phyloP scores from a whole-genome alignment of 2,329 filamentous ascomycete genomes.

The Paracoccidioides lutzii region DNA sequence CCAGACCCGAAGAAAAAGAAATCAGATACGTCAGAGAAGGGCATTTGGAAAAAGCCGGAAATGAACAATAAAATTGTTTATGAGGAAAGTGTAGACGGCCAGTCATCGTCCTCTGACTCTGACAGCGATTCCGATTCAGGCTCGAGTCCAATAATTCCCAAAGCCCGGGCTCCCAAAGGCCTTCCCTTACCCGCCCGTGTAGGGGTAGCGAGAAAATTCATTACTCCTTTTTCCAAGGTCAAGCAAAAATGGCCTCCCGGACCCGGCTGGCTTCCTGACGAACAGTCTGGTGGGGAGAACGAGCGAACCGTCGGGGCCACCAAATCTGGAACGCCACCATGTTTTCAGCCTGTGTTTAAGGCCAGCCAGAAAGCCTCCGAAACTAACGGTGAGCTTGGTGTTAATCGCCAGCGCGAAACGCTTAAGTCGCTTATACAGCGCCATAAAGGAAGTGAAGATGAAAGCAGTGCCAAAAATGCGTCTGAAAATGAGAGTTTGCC shows the following conservation, averaged over 20 bases:
- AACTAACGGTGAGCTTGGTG: background rate
- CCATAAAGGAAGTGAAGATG: background rate
- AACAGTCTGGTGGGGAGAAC: background rate
- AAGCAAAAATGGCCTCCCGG: background rate
- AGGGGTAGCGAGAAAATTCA: background rate
- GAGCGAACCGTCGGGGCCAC: background rate
- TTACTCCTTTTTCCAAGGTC: background rate
- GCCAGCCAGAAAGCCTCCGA: background rate
- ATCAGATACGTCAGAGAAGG: background rate
- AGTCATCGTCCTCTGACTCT: background rate
- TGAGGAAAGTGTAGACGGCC: background rate
- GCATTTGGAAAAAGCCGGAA: background rate
- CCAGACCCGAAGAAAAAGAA: background rate
- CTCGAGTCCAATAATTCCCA: background rate
- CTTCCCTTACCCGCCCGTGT: background rate
- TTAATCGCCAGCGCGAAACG: background rate
- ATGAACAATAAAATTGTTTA: background rate
- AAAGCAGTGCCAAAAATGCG: background rate
- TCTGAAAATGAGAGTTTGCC: background rate
- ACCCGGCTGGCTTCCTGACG: background rate
- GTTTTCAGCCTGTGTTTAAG: background rate
- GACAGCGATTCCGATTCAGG: conserved; percentile 12
- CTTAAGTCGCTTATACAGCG: background rate
- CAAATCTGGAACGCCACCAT: background rate
- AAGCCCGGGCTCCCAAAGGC: background rate